Conservation (phyloP, 2,329 filamentous ascomycete genomes). For the Cadophora gregata region DNA sequence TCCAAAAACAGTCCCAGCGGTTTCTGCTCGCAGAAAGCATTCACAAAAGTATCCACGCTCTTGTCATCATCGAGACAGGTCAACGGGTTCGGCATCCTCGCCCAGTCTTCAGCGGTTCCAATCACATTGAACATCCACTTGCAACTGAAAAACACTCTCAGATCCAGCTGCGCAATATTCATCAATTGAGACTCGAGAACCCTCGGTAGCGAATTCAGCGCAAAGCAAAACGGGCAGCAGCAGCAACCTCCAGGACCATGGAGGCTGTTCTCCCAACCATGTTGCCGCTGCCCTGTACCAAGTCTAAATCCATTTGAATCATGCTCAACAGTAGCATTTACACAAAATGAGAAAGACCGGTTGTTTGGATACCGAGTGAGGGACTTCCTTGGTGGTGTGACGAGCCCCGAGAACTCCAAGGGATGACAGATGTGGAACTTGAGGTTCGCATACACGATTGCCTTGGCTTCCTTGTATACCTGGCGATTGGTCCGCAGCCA, state of each 20-base stretch:
- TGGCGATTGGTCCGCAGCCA: constrained; percentile 1
- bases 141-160: constrained; percentile 4
- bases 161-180: background rate
- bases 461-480: background rate
- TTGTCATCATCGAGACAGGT: background rate
- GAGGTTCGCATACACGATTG: constrained; percentile 5
- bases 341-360: background rate
- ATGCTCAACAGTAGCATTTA: constrained; percentile 1
- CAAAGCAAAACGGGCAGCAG: constrained; percentile 3
- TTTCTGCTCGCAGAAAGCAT: background rate
- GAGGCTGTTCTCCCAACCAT: background rate
- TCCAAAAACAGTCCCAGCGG: background rate
- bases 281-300: background rate
- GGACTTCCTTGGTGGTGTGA: background rate
- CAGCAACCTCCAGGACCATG: background rate
- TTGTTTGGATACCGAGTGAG: background rate
- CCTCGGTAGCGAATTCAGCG: background rate
- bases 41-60: background rate
- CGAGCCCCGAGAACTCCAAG: background rate
- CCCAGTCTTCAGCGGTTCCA: background rate
- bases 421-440: background rate
- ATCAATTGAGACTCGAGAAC: background rate
- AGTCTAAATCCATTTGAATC: background rate
- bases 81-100: background rate
- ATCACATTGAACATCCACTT: background rate